Evolutionary conservation across 2,329 filamentous ascomycete genomes (phyloP), one percentile per base, ranked within the genome.

Genomic region (Fusarium subtropicale): DNA sequence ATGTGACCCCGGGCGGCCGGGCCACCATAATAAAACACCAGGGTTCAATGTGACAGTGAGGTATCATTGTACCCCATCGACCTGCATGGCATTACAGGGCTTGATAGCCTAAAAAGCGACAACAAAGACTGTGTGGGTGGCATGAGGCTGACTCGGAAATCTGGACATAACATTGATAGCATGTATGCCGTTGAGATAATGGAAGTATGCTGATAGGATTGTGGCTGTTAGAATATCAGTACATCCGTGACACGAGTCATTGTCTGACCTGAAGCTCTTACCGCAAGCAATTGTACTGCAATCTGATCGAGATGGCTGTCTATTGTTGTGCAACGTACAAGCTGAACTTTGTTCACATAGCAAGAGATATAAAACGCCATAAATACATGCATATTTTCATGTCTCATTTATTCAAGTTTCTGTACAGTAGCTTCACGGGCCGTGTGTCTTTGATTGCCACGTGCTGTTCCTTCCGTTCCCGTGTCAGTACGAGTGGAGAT

Each of bases 391-490:
- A 33, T 39, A 45, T 58, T 15, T 41, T 18, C 16, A 65, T 58
- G 48, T 58, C 24, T 66, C 52, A 58, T 51, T 48, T 36, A 30
- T 34, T 59, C 39, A 39, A 46, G 13, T n/a, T 48, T 63, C 59
- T 34, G 48, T 63, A 39, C 58, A 26, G 56, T 63, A 42, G 38
- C 51, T 48, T 28, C 39, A 41, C 18, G 62, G 62, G 33, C 62
- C 57, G 54, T 45, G 45, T 68, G 62, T 69, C 62, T 69, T 56
- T 70, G 50, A 64, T 60, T 60, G 67, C 67, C 67, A 69, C 67
- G 67, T 69, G 67, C 63, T 41, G 56, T 51, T 68, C 66, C 61
- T 61, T 58, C 56, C 56, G 66, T 63, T 53, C 61, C 61, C 22
- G 31, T 52, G 60, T 51, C 61, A 57, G 54, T 68, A 60, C 51